These are phyloP conservation scores for Teratosphaeria zuluensis DNA, from an alignment of 2,329 filamentous ascomycete genomes.

Conservation along the genomic window DNA sequence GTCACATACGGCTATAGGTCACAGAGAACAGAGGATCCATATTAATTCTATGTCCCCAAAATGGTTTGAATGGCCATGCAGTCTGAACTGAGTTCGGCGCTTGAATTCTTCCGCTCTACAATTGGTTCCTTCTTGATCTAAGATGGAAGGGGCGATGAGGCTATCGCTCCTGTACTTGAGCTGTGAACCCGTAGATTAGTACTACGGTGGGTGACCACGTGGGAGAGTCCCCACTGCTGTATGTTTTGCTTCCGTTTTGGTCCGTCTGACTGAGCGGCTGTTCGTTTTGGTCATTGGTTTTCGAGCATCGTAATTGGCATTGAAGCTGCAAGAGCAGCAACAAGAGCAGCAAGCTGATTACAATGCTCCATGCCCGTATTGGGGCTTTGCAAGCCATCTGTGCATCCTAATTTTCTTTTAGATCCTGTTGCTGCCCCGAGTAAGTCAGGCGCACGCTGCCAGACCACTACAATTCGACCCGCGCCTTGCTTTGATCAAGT, in stretches of 20 bases:
- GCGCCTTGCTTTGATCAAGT: conserved; percentile 14
- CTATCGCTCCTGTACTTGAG: conserved; percentile 8
- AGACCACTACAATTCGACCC: conserved; percentile 15
- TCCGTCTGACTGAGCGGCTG: neutral
- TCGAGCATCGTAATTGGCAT: neutral
- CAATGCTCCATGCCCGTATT: too few relatives aligned
- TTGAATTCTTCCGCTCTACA: too few relatives aligned
- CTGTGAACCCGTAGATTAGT: conserved; percentile 7
- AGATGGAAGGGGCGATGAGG: too few relatives aligned
- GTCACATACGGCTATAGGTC: conserved; percentile 6
- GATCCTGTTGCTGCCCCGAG: neutral
- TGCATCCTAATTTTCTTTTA: neutral
- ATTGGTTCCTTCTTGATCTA: too few relatives aligned
- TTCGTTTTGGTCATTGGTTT: too few relatives aligned
- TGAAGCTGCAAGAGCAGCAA: too few relatives aligned
- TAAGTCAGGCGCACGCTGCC: conserved; percentile 6
- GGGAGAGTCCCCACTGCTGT: conserved; percentile 10
- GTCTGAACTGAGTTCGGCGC: too few relatives aligned
- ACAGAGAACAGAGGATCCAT: conserved; percentile 6
- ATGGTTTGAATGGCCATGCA: too few relatives aligned
- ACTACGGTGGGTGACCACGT: conserved; percentile 10
- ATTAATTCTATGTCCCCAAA: too few relatives aligned
- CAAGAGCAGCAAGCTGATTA: too few relatives aligned
- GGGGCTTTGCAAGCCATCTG: neutral
- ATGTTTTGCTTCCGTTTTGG: conserved; percentile 7